phyloP scores from a whole-genome alignment of 2,329 filamentous ascomycete species.

The Diplodia sapinea region DNA sequence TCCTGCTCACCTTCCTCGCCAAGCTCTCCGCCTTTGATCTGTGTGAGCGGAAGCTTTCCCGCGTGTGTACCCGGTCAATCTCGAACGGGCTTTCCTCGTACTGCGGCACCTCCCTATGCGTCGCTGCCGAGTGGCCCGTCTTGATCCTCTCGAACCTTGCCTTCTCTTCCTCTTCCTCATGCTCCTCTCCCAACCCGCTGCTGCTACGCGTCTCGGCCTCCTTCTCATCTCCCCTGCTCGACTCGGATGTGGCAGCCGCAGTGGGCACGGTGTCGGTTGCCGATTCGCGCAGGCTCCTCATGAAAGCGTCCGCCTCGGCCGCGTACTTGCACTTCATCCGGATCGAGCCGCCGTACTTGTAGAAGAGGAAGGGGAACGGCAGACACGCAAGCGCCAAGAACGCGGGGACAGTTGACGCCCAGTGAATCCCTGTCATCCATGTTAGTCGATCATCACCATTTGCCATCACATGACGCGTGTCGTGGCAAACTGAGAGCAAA shows the following conservation, averaged over 20 bases:
- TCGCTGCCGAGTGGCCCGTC: conserved; percentile 42
- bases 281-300: conserved; percentile 54
- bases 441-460: conserved; percentile 48
- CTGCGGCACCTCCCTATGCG: conserved; percentile 36
- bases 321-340: conserved; percentile 73
- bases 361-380: conserved; percentile 78
- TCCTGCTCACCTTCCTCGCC: conserved; percentile 31
- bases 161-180: conserved; percentile 35
- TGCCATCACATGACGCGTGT: neutral
- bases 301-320: conserved; percentile 67
- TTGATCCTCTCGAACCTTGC: conserved; percentile 49
- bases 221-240: conserved; percentile 41
- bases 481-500: too few species aligned
- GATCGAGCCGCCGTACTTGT: conserved; percentile 70
- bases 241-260: neutral
- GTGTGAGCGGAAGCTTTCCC: conserved; percentile 49
- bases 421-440: conserved; percentile 61
- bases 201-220: conserved; percentile 30
- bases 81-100: conserved; percentile 55
- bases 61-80: conserved; percentile 56
- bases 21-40: conserved; percentile 25
- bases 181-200: conserved; percentile 1
- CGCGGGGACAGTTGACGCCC: conserved; percentile 74
- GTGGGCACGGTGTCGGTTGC: conserved; percentile 33
- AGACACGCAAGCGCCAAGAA: conserved; percentile 75